A percentile compares a stretch with the other conserved stretches of the same genome.
Evolutionary conservation across 768 basidiomycete species (phyloP).

Genomic region (Kwoniella mangroviensis): DNA sequence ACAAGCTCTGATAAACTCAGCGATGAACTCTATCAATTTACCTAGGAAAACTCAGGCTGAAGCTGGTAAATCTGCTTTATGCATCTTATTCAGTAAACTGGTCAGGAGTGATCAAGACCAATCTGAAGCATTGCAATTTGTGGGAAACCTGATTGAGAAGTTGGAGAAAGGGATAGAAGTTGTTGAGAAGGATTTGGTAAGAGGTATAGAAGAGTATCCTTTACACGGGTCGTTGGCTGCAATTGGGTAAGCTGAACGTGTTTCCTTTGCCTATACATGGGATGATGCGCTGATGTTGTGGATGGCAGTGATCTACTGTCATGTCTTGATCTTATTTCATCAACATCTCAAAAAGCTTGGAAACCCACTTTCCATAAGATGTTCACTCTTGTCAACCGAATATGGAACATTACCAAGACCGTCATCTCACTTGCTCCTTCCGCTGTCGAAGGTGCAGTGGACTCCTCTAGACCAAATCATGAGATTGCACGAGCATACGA

Average conservation of each 20-base stretch:
- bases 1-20: constrained; percentile 35
- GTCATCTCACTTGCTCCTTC: constrained; percentile 42
- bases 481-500: constrained; percentile 56
- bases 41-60: constrained; percentile 55
- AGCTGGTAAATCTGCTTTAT: constrained; percentile 50
- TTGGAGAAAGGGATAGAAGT: constrained; percentile 35
- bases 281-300: too few species aligned
- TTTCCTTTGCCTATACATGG: too few species aligned
- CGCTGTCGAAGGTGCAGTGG: constrained; percentile 12
- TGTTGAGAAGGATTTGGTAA: constrained; percentile 41
- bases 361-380: constrained; percentile 27
- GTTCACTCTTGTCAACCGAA: constrained; percentile 27
- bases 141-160: constrained; percentile 23
- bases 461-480: constrained; percentile 37
- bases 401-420: constrained; percentile 42
- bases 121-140: constrained; percentile 21
- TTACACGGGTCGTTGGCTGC: constrained; percentile 52
- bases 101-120: constrained; percentile 6
- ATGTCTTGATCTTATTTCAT: constrained; percentile 21
- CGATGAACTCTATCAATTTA: constrained; percentile 40
- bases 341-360: constrained; percentile 22
- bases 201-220: constrained; percentile 41
- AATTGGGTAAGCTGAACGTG: constrained; percentile 34
- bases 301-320: constrained; percentile 32
- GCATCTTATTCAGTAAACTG: constrained; percentile 47